These are phyloP conservation scores for Galeopsis tetrahit DNA, from an alignment of 257 asterid species.

Conservation along the genomic window DNA sequence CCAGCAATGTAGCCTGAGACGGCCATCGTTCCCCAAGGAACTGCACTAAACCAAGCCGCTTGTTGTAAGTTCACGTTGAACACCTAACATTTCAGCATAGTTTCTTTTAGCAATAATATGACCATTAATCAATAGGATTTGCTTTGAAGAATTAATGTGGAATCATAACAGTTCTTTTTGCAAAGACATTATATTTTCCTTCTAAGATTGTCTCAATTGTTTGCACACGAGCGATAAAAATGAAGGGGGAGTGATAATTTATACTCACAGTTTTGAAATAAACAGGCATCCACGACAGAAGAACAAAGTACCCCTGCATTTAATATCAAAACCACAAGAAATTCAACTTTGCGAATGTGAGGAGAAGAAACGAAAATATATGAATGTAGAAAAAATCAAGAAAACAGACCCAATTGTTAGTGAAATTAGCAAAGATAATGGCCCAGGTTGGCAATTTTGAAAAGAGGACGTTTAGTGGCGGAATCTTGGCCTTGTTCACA, in stretches of 20 bases:
- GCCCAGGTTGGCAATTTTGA: slow-evolving; percentile 95
- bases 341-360: neutral
- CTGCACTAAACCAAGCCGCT: slow-evolving; percentile 99
- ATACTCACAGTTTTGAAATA: slow-evolving; percentile 91
- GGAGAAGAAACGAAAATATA: neutral
- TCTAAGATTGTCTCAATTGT: neutral
- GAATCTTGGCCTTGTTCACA: slow-evolving; percentile 55
- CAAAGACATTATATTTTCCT: neutral
- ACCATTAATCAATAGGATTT: neutral
- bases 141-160: neutral
- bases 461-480: slow-evolving; percentile 62
- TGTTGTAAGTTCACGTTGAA: slow-evolving; percentile 86
- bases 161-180: slow-evolving; percentile 3
- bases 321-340: slow-evolving; percentile 7
- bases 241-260: neutral
- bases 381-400: neutral
- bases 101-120: neutral
- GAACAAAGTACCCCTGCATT: slow-evolving; percentile 97
- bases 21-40: slow-evolving; percentile 99
- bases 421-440: slow-evolving; percentile 78
- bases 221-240: neutral
- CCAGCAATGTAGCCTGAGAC: slow-evolving; percentile 95
- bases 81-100: slow-evolving; percentile 49
- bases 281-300: slow-evolving; percentile 99
- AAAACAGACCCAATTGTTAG: slow-evolving; percentile 82